Evolutionary conservation across 805 yeast genomes (phyloP), one percentile per base, ranked within the genome.

Genomic region (Scheffersomyces spartinae): DNA sequence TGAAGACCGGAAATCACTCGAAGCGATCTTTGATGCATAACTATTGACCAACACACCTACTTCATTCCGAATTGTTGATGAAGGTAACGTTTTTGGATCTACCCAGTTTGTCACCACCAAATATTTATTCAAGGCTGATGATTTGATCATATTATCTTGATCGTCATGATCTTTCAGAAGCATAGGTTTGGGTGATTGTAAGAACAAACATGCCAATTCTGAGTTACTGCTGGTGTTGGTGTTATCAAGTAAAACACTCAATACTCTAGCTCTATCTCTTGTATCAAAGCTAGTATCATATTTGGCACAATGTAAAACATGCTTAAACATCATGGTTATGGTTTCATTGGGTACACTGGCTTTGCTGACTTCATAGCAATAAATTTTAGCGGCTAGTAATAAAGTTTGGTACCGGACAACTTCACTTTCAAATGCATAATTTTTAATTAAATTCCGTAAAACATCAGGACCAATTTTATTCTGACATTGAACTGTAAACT

Each of bases 181-280:
- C 1, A 64, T 59, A 2, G 80, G 80, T 39, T 81, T 82, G 4
- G 86, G 83, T 1, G 81, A 86, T 40, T 80, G 88, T 13, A 83
- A 54, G 24, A 84, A 57, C 18, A 83, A 56, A 3, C 74, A 61
- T 0, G 86, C 86, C 34, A 83, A 55, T 31, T 77, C 74, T 13
- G 64, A 61, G 27, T 71, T 40, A 33, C 32, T 41, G 18, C 30
- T 30, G 31, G 11, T 55, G 22, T 58, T 58, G 1, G 62, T 43
- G 4, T 63, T 64, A 16, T 68, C 64, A 24, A 84, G 55, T 3
- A 88, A 52, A 0, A 83, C 67, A 13, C 69, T 56, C 15, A 83
- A 58, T 54, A 77, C 63, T 37, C 98, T 63, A 0, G 95, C 84
- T 31, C 88, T 64, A 44, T 91, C 97, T 32, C 97, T 64, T 1